These are phyloP conservation scores for Candida cerambycidarum DNA, from an alignment of 805 yeast genomes.

Conservation along the genomic window DNA sequence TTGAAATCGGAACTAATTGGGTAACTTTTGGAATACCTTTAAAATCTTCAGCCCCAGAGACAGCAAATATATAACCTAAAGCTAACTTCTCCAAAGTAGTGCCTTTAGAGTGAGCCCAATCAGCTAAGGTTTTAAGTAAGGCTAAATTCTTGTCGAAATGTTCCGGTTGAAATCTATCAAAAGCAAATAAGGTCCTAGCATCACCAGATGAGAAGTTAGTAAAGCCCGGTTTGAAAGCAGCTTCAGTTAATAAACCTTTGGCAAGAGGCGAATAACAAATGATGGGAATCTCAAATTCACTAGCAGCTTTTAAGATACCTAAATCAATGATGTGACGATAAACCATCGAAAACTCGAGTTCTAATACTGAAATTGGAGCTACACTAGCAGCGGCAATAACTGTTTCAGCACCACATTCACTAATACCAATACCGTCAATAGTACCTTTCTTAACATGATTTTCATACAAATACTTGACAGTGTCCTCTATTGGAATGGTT, in stretches of 20 bases:
- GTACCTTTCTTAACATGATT: constrained; percentile 57
- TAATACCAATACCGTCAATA: constrained; percentile 68
- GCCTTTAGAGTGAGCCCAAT: background rate
- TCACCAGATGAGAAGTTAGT: background rate
- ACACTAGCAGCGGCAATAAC: constrained; percentile 57
- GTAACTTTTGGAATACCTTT: constrained; percentile 46
- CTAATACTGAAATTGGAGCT: constrained; percentile 65
- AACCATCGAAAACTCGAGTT: constrained; percentile 75
- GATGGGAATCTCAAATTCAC: constrained; percentile 60
- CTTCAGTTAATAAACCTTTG: constrained; percentile 75
- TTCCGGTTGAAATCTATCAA: constrained; percentile 54
- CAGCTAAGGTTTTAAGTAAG: constrained; percentile 46
- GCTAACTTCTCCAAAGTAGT: background rate
- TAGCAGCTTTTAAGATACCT: constrained; percentile 62
- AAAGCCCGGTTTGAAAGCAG: constrained; percentile 45
- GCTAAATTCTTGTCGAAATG: constrained; percentile 52
- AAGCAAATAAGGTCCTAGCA: background rate
- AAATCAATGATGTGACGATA: constrained; percentile 58
- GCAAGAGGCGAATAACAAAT: constrained; percentile 85
- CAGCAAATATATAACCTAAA: constrained; percentile 46
- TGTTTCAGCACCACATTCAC: constrained; percentile 68
- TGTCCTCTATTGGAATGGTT: constrained; percentile 57
- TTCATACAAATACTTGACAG: constrained; percentile 54
- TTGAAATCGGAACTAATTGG: constrained; percentile 74
- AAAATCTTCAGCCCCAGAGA: constrained; percentile 61